Evolutionary conservation across 495 filamentous ascomycete species (phyloP).

Genomic region (Filosporella fistucella): DNA sequence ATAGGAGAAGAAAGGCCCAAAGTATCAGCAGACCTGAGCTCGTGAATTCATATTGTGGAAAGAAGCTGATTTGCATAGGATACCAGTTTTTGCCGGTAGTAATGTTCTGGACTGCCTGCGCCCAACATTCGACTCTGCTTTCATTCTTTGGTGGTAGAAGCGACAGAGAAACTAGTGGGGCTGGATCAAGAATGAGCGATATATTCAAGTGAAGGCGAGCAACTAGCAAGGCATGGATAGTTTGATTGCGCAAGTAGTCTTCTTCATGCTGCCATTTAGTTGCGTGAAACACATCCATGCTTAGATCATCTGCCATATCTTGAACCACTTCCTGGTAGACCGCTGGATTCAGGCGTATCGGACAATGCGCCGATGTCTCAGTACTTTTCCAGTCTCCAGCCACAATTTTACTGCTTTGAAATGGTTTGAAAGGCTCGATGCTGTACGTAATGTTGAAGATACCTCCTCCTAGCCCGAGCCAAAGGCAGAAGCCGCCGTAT

Average conservation of each 20-base stretch:
- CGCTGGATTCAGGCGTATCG: background rate
- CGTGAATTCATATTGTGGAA: background rate
- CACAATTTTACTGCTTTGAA: background rate
- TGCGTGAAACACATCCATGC: background rate
- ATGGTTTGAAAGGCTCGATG: no score
- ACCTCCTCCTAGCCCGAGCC: background rate
- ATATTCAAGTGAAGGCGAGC: background rate
- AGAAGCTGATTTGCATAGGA: background rate
- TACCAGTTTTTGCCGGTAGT: background rate
- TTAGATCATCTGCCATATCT: background rate
- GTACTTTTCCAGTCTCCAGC: background rate
- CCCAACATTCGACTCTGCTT: background rate
- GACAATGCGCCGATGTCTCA: background rate
- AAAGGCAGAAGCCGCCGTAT: background rate
- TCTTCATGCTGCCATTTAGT: background rate
- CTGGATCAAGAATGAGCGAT: background rate
- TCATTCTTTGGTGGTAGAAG: no score
- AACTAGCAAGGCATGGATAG: background rate
- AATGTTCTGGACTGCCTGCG: background rate
- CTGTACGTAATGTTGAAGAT: background rate
- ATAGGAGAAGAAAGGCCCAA: background rate
- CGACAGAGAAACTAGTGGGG: background rate
- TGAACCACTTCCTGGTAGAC: background rate
- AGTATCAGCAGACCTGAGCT: background rate
- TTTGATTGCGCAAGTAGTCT: background rate